Evolutionary conservation across 164 flowering plant species (phyloP).

Genomic region (Amborella trichopoda): DNA sequence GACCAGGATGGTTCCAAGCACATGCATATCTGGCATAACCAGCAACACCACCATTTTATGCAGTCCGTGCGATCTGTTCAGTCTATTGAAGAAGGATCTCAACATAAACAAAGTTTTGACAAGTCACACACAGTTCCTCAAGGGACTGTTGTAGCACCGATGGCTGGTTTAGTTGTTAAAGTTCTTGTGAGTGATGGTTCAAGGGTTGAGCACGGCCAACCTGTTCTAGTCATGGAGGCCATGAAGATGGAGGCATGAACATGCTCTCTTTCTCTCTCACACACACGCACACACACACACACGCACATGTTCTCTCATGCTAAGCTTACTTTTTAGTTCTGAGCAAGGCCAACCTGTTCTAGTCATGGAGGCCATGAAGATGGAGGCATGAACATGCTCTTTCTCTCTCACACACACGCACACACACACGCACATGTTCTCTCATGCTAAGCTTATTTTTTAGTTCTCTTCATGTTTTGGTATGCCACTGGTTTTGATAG

Average conservation of each 20-base stretch:
- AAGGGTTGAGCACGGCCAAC: constrained; percentile 61
- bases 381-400: too few species aligned
- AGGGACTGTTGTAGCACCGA: constrained; percentile 85
- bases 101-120: constrained; percentile 34
- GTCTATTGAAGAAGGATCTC: constrained; percentile 34
- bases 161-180: constrained; percentile 95
- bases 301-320: too few species aligned
- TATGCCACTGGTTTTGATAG: too few species aligned
- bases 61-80: constrained; percentile 32
- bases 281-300: too few species aligned
- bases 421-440: too few species aligned
- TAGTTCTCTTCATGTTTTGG: too few species aligned
- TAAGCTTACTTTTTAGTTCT: too few species aligned
- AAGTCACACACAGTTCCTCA: constrained; percentile 34
- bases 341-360: constrained; percentile 66
- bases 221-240: constrained; percentile 81
- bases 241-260: constrained; percentile 98
- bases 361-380: constrained; percentile 97
- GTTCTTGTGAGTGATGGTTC: constrained; percentile 59
- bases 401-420: too few species aligned
- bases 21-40: constrained; percentile 76
- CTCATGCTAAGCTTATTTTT: too few species aligned
- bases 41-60: constrained; percentile 62
- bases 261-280: constrained; percentile 1
- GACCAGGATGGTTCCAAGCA: constrained; percentile 52